A percentile compares a stretch with the other conserved stretches of the same genome.
These are phyloP conservation scores for Lablab purpureus DNA, from an alignment of 306 rosid species.

Conservation along the genomic window DNA sequence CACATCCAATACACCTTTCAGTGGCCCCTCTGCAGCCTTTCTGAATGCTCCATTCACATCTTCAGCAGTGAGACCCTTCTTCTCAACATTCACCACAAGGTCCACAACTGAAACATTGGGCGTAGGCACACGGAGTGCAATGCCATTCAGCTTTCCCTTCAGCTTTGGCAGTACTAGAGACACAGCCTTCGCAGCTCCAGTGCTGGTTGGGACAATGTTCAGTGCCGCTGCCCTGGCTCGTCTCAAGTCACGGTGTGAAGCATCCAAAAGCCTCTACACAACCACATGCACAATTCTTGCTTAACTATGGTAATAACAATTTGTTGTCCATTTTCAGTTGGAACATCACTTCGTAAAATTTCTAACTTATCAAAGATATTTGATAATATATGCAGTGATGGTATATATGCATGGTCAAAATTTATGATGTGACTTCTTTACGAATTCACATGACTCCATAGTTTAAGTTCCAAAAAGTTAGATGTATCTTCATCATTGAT, in stretches of 20 bases:
- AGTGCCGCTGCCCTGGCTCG: constrained; percentile 97
- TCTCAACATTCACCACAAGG: constrained; percentile 86
- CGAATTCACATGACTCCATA: too few species aligned
- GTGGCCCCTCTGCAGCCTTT: constrained; percentile 85
- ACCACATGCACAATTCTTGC: constrained; percentile 9
- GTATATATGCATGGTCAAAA: not conserved
- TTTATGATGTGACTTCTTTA: not conserved
- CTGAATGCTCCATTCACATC: constrained; percentile 97
- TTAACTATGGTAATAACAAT: not conserved
- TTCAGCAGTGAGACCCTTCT: constrained; percentile 89
- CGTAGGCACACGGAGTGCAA: constrained; percentile 96
- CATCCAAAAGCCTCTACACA: constrained; percentile 92
- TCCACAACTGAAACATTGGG: constrained; percentile 97
- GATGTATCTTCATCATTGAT: not conserved
- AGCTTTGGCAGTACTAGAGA: constrained; percentile 90
- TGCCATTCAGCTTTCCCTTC: constrained; percentile 97
- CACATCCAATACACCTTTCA: constrained; percentile 88
- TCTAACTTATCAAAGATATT: too few species aligned
- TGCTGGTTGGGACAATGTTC: constrained; percentile 98
- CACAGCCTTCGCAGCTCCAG: constrained; percentile 99
- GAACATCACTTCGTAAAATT: not conserved
- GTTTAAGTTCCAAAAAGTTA: too few species aligned
- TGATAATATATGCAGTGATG: too few species aligned
- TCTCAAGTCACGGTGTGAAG: constrained; percentile 97
- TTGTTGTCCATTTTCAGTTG: constrained; percentile 4